Base-by-base conservation (phyloP, 768 basidiomycete genomes). In the Gymnopilus dilepis region DNA sequence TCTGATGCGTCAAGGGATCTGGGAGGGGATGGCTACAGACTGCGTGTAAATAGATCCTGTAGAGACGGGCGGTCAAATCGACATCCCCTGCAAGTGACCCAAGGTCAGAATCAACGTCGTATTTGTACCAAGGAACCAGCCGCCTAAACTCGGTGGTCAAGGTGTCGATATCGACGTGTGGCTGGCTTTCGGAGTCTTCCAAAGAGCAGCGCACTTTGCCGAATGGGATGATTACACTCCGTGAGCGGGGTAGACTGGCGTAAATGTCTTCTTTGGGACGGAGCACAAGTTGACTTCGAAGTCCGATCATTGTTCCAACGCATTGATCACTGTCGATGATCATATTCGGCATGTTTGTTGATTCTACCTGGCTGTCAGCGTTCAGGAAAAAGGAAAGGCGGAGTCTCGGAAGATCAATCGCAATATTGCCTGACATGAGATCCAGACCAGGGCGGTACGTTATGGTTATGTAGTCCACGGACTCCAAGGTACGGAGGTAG, bases 261-360 rank as follows among this genome's bases (percentile, higher is more conserved):
- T 62, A 66, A 30, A 33, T 38, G 15, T 26, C 21, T 19, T 67
- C 56, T 45, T 64, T 71, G 51, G 65, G 69, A 15, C 71, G 68
- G 12, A 80, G 73, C 40, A 84, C 73, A 6, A 84, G 72, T 15
- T 82, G 77, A 37, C 69, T 75, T 34, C 47, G 40, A 34, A 85
- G 65, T n/a, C 84, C 84, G 38, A 82, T 74, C 65, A 86, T 68
- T 0, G 80, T 78, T 1, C 81, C 81, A 1, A 69, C 69, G 1
- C 73, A 80, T 59, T 84, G 84, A 37, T 70, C 50, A 2, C 54
- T 2, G 56, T 83, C 80, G 19, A 83, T 70, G n/a, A 79, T 67
- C 74, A 81, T 82, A 22, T 70, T 73, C 15, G 76, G 76, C 33
- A 82, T 70, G 37, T 80, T 80, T 9, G 60, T 70, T 34, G 77